Conservation (phyloP, 2,329 filamentous ascomycete species). For the Colletotrichum orbiculare region DNA sequence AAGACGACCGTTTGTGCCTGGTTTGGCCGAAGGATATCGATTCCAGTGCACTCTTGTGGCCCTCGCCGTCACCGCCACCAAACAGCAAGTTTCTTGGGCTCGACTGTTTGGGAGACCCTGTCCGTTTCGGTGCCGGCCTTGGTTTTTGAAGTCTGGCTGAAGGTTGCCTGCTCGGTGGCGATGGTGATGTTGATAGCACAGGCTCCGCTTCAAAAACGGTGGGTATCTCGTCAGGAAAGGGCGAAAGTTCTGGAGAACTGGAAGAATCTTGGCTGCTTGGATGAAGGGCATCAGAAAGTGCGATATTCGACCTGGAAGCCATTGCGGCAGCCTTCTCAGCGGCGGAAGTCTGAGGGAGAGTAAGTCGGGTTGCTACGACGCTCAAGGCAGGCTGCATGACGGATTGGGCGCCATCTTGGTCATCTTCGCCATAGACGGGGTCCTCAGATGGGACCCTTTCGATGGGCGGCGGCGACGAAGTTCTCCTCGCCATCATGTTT, state of each 20-base stretch:
- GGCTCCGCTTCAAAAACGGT: constrained; percentile 30
- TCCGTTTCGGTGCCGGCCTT: constrained; percentile 22
- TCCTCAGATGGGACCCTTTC: constrained; percentile 41
- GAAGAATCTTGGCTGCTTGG: constrained; percentile 30
- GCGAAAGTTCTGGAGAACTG: constrained; percentile 33
- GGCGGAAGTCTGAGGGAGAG: constrained; percentile 65
- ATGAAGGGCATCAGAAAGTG: constrained; percentile 45
- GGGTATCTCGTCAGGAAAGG: constrained; percentile 35
- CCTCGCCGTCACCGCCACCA: constrained; percentile 41
- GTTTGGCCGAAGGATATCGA: constrained; percentile 57
- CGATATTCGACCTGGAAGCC: constrained; percentile 52
- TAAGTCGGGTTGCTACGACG: constrained; percentile 65
- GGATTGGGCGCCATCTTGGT: constrained; percentile 68
- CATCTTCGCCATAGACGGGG: constrained; percentile 48
- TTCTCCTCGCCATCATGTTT: constrained; percentile 5
- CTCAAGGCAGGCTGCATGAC: constrained; percentile 70
- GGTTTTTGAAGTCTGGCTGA: constrained; percentile 32
- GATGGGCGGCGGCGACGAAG: constrained; percentile 19
- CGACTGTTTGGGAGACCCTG: constrained; percentile 54
- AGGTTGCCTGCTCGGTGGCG: constrained; percentile 21
- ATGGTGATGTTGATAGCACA: constrained; percentile 15
- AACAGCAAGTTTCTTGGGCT: constrained; percentile 52
- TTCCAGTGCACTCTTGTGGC: constrained; percentile 52
- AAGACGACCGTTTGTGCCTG: constrained; percentile 63
- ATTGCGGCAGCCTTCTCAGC: constrained; percentile 68